Base-by-base conservation (phyloP, 1,284 basidiomycete species). In the Trichosporon sp. region DNA sequence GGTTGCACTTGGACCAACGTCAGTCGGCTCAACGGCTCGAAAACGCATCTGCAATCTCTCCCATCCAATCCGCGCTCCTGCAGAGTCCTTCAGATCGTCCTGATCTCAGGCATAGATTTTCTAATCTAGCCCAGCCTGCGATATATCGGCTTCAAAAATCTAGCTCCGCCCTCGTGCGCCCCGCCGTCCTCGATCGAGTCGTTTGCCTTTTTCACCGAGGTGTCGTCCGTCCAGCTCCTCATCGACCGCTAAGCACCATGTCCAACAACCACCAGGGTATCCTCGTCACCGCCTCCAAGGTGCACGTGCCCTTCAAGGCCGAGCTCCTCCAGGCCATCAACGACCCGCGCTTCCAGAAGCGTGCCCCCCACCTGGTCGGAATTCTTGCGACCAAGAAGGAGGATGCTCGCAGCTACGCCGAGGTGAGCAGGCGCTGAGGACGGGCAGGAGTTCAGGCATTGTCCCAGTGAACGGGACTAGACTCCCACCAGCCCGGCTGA, bases 331-430 rank as follows among this genome's bases (percentile, higher is more conserved):
- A 69, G 21, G 70, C 75, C 3, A 73, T 83, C 64, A 68, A 72
- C 42, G 73, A 70, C 11, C 69, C 72, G 3, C 71, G 77, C 44
- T 82, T 83, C 69, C 70, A 70, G 13, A 70, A 70, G 18, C 73
- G 75, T 51, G 70, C 79, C 2, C 92, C 94, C 5, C 92, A 90
- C 78, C 87, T 99, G 27, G 90, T 98, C 67, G 96, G 95, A 9
- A 97, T 98, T 75, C 87, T 99, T 29, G 91, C 93, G 1, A 97
- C 94, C 1, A 88, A 89, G 0, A 90, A 91, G 62, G 89, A 90
- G 3, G 95, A 96, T 1, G 96, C 94, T 78, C 89, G 88, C 77
- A 90, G 88, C 73, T 99, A 99, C 78, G 92, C 96, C 18, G 91
- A 95, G 76, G 81, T 82, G 66, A 67, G 80, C 75, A 6, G 53